Evolutionary conservation across 768 basidiomycete species (phyloP), one percentile per base, ranked within the genome.

Genomic region (Agaricus subrufescens): DNA sequence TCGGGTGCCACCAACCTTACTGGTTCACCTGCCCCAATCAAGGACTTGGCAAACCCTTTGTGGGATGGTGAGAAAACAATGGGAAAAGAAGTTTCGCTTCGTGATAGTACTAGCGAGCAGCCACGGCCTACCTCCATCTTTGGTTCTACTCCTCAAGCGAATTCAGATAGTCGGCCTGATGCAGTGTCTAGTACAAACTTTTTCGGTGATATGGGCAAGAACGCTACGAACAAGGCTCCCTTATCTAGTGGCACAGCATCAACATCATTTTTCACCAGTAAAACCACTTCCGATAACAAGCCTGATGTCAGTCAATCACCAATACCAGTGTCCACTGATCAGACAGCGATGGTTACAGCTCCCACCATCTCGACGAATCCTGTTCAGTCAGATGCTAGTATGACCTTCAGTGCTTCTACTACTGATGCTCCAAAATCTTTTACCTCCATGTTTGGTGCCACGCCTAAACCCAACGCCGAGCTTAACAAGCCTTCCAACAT

Each of bases 1-100:
- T 56, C 39, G 7, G 47, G 23, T 23, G 40, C 25, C n/a, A 49
- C 53, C 37, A 54, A 46, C 42, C 54, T 50, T 52, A 58, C 43
- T 58, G 62, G 54, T 47, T 58, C 52, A 30, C 34, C 65, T 50
- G 50, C 51, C 14, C 73, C 76, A 23, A 63, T 73, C 14, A 74
- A 74, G 43, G 75, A 77, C 54, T 57, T 56, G 11, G 73, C 74
- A 46, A 78, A 78, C 59, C 74, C 75, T 0, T 63, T 79, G 19
- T 78, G 75, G 75, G 73, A 75, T 27, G 74, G 74, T 30, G 72
- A 73, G 4, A 71, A 67, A 50, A 65, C 61, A 38, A 60, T 60
- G 46, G 52, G 46, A 48, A 14, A 55, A 6, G 34, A 38, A n/a
- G 50, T 45, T 6, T 40, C 29, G 49, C 23, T 8, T 45, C 29